Evolutionary conservation across 2,329 filamentous ascomycete genomes (phyloP), one percentile per base, ranked within the genome.

Genomic region (Leptographium procerum): DNA sequence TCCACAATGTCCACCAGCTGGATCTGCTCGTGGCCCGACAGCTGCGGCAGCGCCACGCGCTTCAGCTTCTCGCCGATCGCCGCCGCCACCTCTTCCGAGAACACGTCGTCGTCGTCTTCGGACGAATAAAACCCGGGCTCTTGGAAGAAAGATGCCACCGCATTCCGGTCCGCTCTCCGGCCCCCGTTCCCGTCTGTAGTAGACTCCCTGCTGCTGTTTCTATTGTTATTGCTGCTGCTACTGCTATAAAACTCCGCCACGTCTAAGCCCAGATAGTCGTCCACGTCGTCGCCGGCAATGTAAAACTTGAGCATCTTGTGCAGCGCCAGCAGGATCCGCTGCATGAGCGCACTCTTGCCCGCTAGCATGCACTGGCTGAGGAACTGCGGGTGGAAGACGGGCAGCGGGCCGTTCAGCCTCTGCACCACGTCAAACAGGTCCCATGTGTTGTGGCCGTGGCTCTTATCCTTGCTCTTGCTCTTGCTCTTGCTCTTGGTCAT

Each of bases 301-400:
- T 87, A 89, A 64, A 89, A 96, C 66, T 91, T 95, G 55, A 99
- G 73, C 16, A 83, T 86, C 65, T 85, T 83, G 65, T 91, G 80
- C 26, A 99, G 74, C 7, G 82, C 82, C 56, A 88, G 75, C 31
- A 97, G 71, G 11, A 96, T 84, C 11, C 77, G 78, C 64, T 90
- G 86, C 2, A 94, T 89, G 7, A 90, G 70, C 4, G 72, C 69
- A 36, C 80, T 79, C 68, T 95, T 95, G 1, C 91, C 92, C 24
- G 85, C 81, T 29, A 96, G 76, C 43, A 95, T 89, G 65, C 88
- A 92, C 69, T 96, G 89, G 56, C 88, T 87, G 29, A 97, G 73
- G 60, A 96, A 89, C 66, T 95, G 90, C 0, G 94, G 94, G 66
- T 99, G 92, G 65, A 95, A 99, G 2, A 95, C 79, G 0, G 94